A percentile compares a stretch with the other conserved stretches of the same genome.
Evolutionary conservation across 176 grass and related monocot genomes (phyloP).

Genomic region (Metroxylon sagu): DNA sequence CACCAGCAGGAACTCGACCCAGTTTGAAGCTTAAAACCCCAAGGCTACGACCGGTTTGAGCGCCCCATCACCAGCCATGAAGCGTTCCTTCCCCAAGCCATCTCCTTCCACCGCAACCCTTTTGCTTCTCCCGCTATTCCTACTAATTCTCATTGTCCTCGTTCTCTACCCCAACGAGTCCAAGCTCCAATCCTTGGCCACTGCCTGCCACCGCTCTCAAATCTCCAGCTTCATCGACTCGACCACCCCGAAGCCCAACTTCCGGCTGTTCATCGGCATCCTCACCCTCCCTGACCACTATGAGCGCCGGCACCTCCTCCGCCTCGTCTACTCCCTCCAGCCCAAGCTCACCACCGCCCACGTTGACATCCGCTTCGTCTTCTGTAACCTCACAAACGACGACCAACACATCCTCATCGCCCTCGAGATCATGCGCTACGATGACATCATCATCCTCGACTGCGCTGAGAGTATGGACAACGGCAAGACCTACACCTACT

Average conservation of each 20-base stretch:
- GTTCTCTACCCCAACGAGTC: no score
- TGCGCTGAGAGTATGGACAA: constrained; percentile 38
- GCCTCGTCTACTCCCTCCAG: constrained; percentile 5
- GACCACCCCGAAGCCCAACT: not conserved
- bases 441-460: constrained; percentile 46
- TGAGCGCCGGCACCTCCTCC: constrained; percentile 45
- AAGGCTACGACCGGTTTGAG: no score
- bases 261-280: constrained; percentile 43
- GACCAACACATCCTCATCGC: constrained; percentile 43
- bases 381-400: constrained; percentile 31
- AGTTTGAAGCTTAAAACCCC: no score
- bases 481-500: constrained; percentile 53
- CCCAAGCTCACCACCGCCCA: constrained; percentile 7
- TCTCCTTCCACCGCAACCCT: no score
- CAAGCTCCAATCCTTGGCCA: no score
- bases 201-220: no score
- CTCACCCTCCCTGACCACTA: constrained; percentile 42
- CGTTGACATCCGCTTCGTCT: constrained; percentile 49
- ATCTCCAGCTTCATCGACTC: no score
- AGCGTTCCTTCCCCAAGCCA: no score
- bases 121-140: no score
- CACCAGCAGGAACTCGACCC: no score
- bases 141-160: no score
- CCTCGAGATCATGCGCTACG: constrained; percentile 43
- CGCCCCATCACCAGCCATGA: no score